Percentiles rank a stretch among this genome's conserved stretches.
These are phyloP conservation scores for Dioscorea cayenensis DNA, from an alignment of 116 monocot genomes.

Conservation along the genomic window DNA sequence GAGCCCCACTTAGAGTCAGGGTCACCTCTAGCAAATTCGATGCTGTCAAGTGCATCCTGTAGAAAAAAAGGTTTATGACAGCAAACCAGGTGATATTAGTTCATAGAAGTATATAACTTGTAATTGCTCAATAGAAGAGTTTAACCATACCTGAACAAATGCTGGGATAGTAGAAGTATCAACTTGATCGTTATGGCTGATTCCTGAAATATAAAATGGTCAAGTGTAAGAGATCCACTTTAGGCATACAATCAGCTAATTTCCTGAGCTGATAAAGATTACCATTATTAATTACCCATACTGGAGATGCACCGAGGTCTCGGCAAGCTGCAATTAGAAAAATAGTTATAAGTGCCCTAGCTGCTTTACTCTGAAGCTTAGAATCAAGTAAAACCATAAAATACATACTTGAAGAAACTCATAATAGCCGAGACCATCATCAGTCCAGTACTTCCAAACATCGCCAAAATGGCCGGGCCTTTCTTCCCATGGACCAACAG, in stretches of 20 bases:
- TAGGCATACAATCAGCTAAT: not conserved
- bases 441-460: conserved; percentile 96
- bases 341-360: not conserved
- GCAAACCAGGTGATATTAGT: not conserved
- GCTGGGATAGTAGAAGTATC: conserved; percentile 45
- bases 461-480: conserved; percentile 93
- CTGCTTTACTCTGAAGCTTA: not conserved
- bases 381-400: not conserved
- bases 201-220: conserved; percentile 37
- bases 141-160: conserved; percentile 54
- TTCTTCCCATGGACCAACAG: conserved; percentile 95
- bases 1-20: conserved; percentile 76
- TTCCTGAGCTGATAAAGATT: conserved; percentile 9
- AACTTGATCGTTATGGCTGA: conserved; percentile 83
- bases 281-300: conserved; percentile 98
- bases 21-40: conserved; percentile 85
- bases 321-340: conserved; percentile 62
- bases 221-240: not conserved
- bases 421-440: conserved; percentile 92
- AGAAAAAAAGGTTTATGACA: not conserved
- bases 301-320: conserved; percentile 75
- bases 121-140: not conserved
- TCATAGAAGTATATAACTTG: too few species aligned
- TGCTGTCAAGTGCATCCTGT: conserved; percentile 75
- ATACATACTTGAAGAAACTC: conserved; percentile 82